Evolutionary conservation across 2,329 filamentous ascomycete genomes (phyloP).

Genomic region (Colletotrichum sansevieriae): DNA sequence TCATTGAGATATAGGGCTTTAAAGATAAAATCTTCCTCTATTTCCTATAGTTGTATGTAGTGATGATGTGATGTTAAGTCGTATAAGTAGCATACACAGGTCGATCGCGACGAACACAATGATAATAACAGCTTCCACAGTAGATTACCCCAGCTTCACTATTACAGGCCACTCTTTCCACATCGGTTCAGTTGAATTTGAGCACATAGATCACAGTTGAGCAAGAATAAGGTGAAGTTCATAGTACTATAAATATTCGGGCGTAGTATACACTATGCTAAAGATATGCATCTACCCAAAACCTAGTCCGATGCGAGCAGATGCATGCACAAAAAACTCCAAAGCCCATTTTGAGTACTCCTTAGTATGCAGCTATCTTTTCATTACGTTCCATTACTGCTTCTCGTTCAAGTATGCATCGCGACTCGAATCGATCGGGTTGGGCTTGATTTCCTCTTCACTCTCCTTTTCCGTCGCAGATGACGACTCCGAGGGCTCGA

Average conservation of each 20-base stretch:
- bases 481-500: conserved; percentile 19
- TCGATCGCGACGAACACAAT: too few relatives aligned
- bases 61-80: too few relatives aligned
- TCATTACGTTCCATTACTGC: conserved; percentile 14
- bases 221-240: not conserved
- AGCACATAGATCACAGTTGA: too few relatives aligned
- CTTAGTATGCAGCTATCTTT: conserved; percentile 17
- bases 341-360: conserved; percentile 35
- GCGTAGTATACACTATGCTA: conserved; percentile 25
- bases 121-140: too few relatives aligned
- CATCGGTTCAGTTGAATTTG: too few relatives aligned
- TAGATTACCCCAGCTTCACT: too few relatives aligned
- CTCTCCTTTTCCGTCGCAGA: conserved; percentile 37
- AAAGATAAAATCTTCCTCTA: too few relatives aligned
- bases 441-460: conserved; percentile 28
- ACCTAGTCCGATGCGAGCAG: conserved; percentile 8
- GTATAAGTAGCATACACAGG: too few relatives aligned
- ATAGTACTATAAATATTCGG: conserved; percentile 24
- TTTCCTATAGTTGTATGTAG: too few relatives aligned
- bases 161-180: too few relatives aligned
- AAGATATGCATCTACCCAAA: conserved; percentile 22
- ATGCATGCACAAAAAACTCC: conserved; percentile 21
- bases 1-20: too few relatives aligned
- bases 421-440: conserved; percentile 12
- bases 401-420: conserved; percentile 33